Conservation (phyloP, 495 filamentous ascomycete genomes). For the Talaromyces thailandensis region DNA sequence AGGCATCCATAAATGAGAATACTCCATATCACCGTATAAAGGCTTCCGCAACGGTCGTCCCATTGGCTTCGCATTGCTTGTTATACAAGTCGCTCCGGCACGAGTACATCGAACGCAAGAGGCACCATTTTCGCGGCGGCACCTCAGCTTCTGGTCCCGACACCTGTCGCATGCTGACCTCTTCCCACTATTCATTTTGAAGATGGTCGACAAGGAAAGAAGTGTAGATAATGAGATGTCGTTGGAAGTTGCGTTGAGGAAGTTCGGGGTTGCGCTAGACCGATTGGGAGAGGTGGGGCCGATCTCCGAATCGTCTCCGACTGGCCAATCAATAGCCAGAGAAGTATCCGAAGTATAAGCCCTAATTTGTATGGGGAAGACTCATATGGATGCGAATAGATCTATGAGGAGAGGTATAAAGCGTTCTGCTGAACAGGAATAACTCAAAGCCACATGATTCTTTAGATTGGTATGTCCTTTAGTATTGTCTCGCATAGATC, state of each 20-base stretch:
- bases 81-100: not conserved
- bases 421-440: not conserved
- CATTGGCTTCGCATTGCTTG: not conserved
- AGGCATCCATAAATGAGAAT: not conserved
- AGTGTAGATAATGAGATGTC: not conserved
- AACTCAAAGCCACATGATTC: too few species aligned
- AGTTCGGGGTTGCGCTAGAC: not conserved
- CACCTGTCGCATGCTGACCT: constrained; percentile 14
- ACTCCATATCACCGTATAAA: not conserved
- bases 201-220: not conserved
- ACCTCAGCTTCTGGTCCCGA: constrained; percentile 13
- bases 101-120: not conserved
- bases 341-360: not conserved
- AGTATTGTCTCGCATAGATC: too few species aligned
- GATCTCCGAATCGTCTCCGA: not conserved
- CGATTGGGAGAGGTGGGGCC: not conserved
- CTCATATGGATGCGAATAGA: not conserved
- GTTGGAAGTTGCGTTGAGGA: not conserved
- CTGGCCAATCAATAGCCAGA: not conserved
- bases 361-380: not conserved
- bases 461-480: too few species aligned
- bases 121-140: not conserved
- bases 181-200: not conserved
- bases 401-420: not conserved
- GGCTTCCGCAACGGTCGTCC: not conserved